Percentiles rank a stretch among this genome's conserved stretches.
Conservation (phyloP, 306 rosid genomes). For the Cicer chorassanicum region DNA sequence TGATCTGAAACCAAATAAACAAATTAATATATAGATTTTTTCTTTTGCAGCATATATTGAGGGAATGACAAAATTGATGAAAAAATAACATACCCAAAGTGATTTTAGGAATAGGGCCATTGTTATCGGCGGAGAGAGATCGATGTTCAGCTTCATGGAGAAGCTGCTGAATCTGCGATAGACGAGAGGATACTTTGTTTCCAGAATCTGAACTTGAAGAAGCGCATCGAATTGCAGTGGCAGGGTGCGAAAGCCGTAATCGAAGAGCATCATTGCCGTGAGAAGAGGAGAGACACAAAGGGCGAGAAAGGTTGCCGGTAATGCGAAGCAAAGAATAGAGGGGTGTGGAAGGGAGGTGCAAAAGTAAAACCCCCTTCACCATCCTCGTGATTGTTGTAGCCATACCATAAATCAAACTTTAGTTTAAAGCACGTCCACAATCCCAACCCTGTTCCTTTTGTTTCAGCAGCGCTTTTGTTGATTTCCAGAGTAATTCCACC, state of each 20-base stretch:
- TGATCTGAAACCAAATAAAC: constrained; percentile 56
- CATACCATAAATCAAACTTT: constrained; percentile 53
- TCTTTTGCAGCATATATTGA: not conserved
- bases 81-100: constrained; percentile 59
- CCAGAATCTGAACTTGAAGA: constrained; percentile 50
- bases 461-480: constrained; percentile 3
- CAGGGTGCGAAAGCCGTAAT: constrained; percentile 42
- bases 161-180: constrained; percentile 81
- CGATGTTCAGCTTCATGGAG: constrained; percentile 81
- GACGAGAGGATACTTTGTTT: constrained; percentile 74
- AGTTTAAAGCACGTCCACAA: constrained; percentile 20
- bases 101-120: constrained; percentile 74
- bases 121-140: constrained; percentile 55
- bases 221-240: constrained; percentile 58
- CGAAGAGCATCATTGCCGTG: constrained; percentile 17
- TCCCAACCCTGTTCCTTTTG: constrained; percentile 4
- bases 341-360: constrained; percentile 46
- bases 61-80: not conserved
- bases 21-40: not conserved
- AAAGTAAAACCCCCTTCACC: constrained; percentile 52
- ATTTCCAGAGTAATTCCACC: not conserved
- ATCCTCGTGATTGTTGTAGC: constrained; percentile 51
- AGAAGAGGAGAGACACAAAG: constrained; percentile 9
- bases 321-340: constrained; percentile 32
- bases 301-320: constrained; percentile 11